Conservation (phyloP, 1,284 basidiomycete genomes). For the Leccinum colubrinum region DNA sequence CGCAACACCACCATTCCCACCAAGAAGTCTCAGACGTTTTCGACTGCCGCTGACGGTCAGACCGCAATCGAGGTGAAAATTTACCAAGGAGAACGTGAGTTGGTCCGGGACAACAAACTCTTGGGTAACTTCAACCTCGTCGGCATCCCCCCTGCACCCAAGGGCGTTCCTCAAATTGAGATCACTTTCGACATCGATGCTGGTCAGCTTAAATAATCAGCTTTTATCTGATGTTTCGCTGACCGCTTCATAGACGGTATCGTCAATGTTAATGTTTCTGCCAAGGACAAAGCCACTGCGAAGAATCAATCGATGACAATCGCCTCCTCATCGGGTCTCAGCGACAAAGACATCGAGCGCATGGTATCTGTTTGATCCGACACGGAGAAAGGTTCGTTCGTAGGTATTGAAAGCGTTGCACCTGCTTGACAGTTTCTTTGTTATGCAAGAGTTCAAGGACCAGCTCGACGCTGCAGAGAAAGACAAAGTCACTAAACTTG, state of each 20-base stretch:
- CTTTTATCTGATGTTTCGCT: background rate
- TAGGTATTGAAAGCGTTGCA: background rate
- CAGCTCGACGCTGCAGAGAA: conserved; percentile 92
- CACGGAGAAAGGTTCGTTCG: conserved; percentile 83
- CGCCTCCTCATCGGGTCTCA: conserved; percentile 94
- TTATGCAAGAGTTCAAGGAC: conserved; percentile 94
- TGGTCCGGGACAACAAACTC: conserved; percentile 98
- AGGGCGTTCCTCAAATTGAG: conserved; percentile 98
- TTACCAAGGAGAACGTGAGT: conserved; percentile 97
- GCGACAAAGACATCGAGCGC: conserved; percentile 95
- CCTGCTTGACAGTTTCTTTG: conserved; percentile 7
- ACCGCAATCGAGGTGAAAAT: conserved; percentile 98
- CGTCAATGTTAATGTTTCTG: conserved; percentile 96
- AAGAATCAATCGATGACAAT: conserved; percentile 99
- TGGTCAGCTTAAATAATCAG: conserved; percentile 45
- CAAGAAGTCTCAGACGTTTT: conserved; percentile 99
- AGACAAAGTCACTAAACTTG: conserved; percentile 88
- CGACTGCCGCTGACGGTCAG: conserved; percentile 95
- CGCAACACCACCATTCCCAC: conserved; percentile 99
- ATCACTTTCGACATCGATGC: conserved; percentile 99
- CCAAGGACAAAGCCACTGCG: conserved; percentile 96
- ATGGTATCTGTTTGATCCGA: conserved; percentile 97
- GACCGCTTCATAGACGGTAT: conserved; percentile 68
- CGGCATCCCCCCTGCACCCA: conserved; percentile 95
- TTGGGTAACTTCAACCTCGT: conserved; percentile 99